Base-by-base conservation (phyloP, 352 stramenopile species). In the Globisporangium apiculatum region DNA sequence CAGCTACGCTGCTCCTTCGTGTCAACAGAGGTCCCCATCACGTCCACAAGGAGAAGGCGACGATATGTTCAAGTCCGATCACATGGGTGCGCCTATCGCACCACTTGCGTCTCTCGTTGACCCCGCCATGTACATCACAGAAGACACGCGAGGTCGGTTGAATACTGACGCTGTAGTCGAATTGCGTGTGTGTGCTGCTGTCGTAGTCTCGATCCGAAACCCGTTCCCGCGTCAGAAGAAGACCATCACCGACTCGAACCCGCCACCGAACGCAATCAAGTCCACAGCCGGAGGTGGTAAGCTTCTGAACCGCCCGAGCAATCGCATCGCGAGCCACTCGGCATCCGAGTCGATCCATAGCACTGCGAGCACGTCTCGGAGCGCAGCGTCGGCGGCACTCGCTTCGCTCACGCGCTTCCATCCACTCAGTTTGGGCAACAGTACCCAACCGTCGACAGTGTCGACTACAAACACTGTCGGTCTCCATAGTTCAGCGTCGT, bases 361-460 rank as follows among this genome's bases (percentile, higher is more conserved):
- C 45, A 65, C 46, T 35, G 35, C 7, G 24, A 57, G 5, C 5
- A 12, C 37, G 7, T 75, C 64, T 0, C 67, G 69, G 2, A 69
- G 54, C 35, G 62, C 61, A 0, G 56, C 68, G 24, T 68, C 68
- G 9, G 78, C 69, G 4, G 66, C 63, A 7, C 65, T 83, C 38
- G 62, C 73, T 38, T 73, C 74, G n/a, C 62, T 86, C 24, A 69
- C 71, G n/a, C 69, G 73, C 4, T 81, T 86, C 52, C 66, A 68
- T 45, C 54, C 53, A 10, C 12, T 53, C 40, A 42, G 40, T 18
- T 17, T 57, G 37, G 61, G 65, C 47, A 61, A 31, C 24, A 31
- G 57, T 40, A 76, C 67, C 53, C 72, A 81, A 50, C 63, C 63
- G 43, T 57, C 66, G 61, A 17, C 58, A 36, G 45, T 37, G 5